These are phyloP conservation scores for Spathaspora jeffriesii DNA, from an alignment of 1,139 yeast genomes.

Conservation along the genomic window DNA sequence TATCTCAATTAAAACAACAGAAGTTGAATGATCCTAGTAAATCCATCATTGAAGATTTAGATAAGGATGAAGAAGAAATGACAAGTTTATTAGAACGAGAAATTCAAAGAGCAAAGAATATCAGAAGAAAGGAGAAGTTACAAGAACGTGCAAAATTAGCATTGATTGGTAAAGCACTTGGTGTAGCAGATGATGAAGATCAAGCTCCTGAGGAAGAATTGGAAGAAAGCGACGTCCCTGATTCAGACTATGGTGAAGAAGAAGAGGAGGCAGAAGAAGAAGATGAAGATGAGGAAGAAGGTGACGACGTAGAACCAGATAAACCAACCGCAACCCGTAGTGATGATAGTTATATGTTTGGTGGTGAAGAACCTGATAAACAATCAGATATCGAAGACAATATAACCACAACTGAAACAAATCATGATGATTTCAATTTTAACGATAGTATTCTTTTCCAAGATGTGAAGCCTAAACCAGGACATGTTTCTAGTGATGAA, in stretches of 20 bases:
- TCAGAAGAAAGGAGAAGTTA: slow-evolving; percentile 51
- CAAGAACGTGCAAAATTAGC: slow-evolving; percentile 39
- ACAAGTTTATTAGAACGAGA: slow-evolving; percentile 63
- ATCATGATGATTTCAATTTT: not conserved
- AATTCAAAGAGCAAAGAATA: slow-evolving; percentile 51
- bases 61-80: slow-evolving; percentile 44
- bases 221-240: slow-evolving; percentile 22
- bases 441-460: slow-evolving; percentile 20
- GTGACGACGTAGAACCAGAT: slow-evolving; percentile 14
- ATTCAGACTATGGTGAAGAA: slow-evolving; percentile 16
- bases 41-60: slow-evolving; percentile 33
- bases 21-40: slow-evolving; percentile 28
- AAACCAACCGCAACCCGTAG: slow-evolving; percentile 19
- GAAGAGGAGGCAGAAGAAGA: slow-evolving; percentile 10
- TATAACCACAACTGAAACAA: not conserved
- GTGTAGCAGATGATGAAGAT: slow-evolving; percentile 15
- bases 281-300: slow-evolving; percentile 16
- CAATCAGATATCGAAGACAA: slow-evolving; percentile 1
- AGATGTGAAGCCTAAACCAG: slow-evolving; percentile 29
- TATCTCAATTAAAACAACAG: slow-evolving; percentile 31
- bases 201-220: slow-evolving; percentile 20
- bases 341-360: slow-evolving; percentile 42
- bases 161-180: slow-evolving; percentile 19
- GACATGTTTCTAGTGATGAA: slow-evolving; percentile 9
- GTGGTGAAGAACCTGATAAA: slow-evolving; percentile 16